Evolutionary conservation across 1,284 basidiomycete species (phyloP), one percentile per base, ranked within the genome.

Genomic region (Apiotrichum veenhuisii): DNA sequence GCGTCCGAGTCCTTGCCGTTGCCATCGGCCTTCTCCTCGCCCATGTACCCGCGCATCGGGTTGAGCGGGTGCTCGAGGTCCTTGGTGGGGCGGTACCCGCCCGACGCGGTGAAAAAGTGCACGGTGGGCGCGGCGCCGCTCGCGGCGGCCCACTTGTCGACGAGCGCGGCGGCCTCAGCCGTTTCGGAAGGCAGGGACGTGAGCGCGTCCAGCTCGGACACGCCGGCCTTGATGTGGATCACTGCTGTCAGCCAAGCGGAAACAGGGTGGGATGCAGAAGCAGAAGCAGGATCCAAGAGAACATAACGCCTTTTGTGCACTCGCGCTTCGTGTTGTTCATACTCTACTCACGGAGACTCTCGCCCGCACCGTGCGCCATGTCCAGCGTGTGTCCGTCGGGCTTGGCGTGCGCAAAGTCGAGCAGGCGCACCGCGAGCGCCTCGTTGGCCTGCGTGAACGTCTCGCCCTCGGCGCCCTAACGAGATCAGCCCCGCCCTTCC

Each of bases 361-460:
- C 86, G 42, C 87, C 87, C 26, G 82, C 83, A 25, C 86, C 87
- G 70, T 87, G 83, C 11, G 86, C 87, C 26, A 88, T 83, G 70
- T 89, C 85, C 51, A 87, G 74, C 2, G 87, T 79, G 34, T 69
- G 76, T 0, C 70, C 72, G 4, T 76, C 76, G 14, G 67, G 62
- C 54, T 75, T 74, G 37, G 80, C 77, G 26, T 71, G 61, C 12
- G 82, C 82, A 26, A 81, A 80, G 30, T 74, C 57, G 12, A 83
- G 71, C 15, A 86, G 72, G 61, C 80, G 83, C 52, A 80, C 52
- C 1, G 84, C 84, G 12, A 88, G 79, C 20, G 83, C 84, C 80
- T 82, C 77, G 64, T 84, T 85, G 20, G 86, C 86, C 27, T 81
- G 69, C 2, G 85, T 82, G 64, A 86, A 87, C 15, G 46, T 36